Conservation (phyloP, 1,284 basidiomycete species). For the Agaricales sp. region DNA sequence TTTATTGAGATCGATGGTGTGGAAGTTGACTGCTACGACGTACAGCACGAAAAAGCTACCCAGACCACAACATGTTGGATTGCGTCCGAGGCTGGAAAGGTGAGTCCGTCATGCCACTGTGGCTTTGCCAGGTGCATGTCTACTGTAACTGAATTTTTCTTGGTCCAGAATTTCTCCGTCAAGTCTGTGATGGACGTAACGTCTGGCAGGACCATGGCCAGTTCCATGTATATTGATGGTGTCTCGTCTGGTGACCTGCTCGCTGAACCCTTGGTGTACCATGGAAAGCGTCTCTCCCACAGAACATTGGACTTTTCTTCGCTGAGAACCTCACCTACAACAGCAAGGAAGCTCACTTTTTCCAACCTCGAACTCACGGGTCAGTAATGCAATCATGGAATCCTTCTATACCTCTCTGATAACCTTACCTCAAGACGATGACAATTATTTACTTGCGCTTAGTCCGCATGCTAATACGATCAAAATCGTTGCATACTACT, state of each 20-base stretch:
- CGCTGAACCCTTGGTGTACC: too few relatives aligned
- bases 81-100: conserved; percentile 14
- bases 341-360: neutral
- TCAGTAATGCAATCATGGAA: neutral
- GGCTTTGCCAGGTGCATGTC: neutral
- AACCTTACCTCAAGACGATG: neutral
- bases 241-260: neutral
- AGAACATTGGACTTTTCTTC: neutral
- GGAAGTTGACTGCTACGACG: conserved; percentile 1
- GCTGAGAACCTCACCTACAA: neutral
- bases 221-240: neutral
- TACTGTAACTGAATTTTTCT: neutral
- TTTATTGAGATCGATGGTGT: neutral
- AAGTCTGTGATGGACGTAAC: neutral
- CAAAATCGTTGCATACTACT: neutral
- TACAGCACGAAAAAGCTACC: conserved; percentile 6
- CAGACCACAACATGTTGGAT: conserved; percentile 12
- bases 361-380: neutral
- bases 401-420: neutral
- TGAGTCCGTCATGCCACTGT: neutral
- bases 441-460: neutral
- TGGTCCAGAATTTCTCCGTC: neutral
- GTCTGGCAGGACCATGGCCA: neutral
- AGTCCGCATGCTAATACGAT: neutral
- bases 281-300: neutral